A percentile compares a stretch with the other conserved stretches of the same genome.
These are phyloP conservation scores for Camellia japonica DNA, from an alignment of 148 eudicot genomes.

Conservation along the genomic window DNA sequence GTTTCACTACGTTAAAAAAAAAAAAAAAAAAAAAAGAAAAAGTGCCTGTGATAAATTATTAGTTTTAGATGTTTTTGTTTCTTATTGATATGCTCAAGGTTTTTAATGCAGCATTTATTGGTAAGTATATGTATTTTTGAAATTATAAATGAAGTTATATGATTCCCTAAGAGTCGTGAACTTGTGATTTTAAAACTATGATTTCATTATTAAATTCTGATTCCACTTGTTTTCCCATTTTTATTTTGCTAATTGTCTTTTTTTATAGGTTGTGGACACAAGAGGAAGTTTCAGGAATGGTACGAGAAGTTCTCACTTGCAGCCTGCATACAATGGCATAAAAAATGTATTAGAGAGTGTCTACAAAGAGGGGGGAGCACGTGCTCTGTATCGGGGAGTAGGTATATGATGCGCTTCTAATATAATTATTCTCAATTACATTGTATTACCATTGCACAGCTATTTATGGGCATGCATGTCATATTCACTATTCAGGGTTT, in stretches of 20 bases:
- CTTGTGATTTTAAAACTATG: background rate
- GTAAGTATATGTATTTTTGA: background rate
- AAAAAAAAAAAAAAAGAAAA: too few species aligned
- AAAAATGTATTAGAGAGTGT: constrained; percentile 65
- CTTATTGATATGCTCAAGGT: background rate
- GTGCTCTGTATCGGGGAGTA: constrained; percentile 82
- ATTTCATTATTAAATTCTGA: too few species aligned
- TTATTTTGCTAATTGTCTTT: background rate
- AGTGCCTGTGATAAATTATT: too few species aligned
- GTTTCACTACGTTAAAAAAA: too few species aligned
- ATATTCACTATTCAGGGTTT: background rate
- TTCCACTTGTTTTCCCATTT: background rate
- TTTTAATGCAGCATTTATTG: background rate
- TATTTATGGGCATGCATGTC: background rate
- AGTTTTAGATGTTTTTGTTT: background rate
- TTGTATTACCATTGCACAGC: too few species aligned
- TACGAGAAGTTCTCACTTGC: constrained; percentile 24
- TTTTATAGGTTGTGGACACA: constrained; percentile 55
- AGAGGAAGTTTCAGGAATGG: constrained; percentile 38
- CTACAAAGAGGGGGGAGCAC: constrained; percentile 78
- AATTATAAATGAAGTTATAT: background rate
- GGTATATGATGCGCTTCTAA: constrained; percentile 40
- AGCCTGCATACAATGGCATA: constrained; percentile 65
- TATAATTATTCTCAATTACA: background rate
- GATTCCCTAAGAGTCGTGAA: too few species aligned